Base-by-base conservation (phyloP, 2,329 filamentous ascomycete species). In the Xylaria sp. region DNA sequence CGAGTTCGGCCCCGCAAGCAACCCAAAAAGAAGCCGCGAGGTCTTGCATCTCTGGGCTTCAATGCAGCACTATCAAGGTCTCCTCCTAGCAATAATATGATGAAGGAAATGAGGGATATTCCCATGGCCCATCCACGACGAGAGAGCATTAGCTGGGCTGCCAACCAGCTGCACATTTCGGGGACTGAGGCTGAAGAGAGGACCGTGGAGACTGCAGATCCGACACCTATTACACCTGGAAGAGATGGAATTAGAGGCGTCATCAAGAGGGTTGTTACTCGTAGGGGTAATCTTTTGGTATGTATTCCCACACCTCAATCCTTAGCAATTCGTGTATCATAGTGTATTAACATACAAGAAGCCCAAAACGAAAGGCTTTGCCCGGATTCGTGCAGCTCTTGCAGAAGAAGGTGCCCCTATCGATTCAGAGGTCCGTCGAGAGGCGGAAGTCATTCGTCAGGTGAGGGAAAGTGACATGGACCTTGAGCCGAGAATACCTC, bases 321-420 rank as follows among this genome's bases (percentile, higher is more conserved):
- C 23, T 20, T 6, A 44, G 15, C 28, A 10, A 6, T 60, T 42
- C 4, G 42, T 36, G 31, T n/a, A 53, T 56, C 56, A 1, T 28
- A 44, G 28, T 51, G 53, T 66, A 59, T 59, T 73, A 46, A 74
- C 66, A 31, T 40, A 6, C 42, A 38, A 42, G 42, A 73, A 97
- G 93, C 96, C 97, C 13, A 99, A 98, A 84, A 96, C 95, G 0
- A 97, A 97, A 81, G 94, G 92, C 0, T 99, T 99, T 79, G 94
- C 94, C 5, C 91, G 96, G 11, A 97, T 99, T 73, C 90, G 93
- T 69, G 96, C 95, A 9, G 94, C 94, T 3, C 86, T 99, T 0
- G 86, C 93, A 66, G 96, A 99, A 81, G 96, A 99, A 81, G 88
- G 89, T 17, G 89, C 94, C 0, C 96, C 96, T 0, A 85, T 97